Evolutionary conservation across 495 filamentous ascomycete genomes (phyloP).

Genomic region (Emericellopsis terricola): DNA sequence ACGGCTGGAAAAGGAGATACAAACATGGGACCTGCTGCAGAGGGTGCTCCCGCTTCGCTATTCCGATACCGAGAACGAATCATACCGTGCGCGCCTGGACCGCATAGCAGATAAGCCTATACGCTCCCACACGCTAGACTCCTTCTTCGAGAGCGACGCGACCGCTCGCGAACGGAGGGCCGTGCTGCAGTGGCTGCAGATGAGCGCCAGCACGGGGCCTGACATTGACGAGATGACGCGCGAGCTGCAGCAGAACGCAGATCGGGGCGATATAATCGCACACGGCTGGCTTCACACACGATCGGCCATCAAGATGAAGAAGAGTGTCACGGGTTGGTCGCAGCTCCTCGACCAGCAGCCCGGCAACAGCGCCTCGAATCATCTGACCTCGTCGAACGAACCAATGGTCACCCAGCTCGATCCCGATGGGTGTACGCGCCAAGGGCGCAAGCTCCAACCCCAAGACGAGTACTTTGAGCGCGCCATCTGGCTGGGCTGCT

Average conservation of each 20-base stretch:
- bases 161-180: slow-evolving; percentile 48
- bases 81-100: slow-evolving; percentile 12
- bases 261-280: slow-evolving; percentile 46
- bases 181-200: slow-evolving; percentile 70
- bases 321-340: slow-evolving; percentile 50
- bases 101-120: slow-evolving; percentile 13
- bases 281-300: slow-evolving; percentile 88
- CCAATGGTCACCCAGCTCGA: slow-evolving; percentile 77
- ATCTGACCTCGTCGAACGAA: slow-evolving; percentile 32
- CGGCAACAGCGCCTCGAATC: slow-evolving; percentile 34
- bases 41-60: slow-evolving; percentile 36
- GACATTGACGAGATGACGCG: slow-evolving; percentile 61
- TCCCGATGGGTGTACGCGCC: slow-evolving; percentile 71
- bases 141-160: slow-evolving; percentile 27
- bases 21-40: slow-evolving; percentile 75
- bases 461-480: slow-evolving; percentile 74
- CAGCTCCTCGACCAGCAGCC: slow-evolving; percentile 42
- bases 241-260: slow-evolving; percentile 51
- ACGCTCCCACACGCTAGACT: slow-evolving; percentile 16
- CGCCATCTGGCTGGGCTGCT: slow-evolving; percentile 74
- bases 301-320: slow-evolving; percentile 74
- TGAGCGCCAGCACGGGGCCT: slow-evolving; percentile 41
- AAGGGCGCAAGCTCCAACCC: slow-evolving; percentile 50
- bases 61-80: slow-evolving; percentile 12
- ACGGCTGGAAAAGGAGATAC: slow-evolving; percentile 43